Conservation (phyloP, 2,329 filamentous ascomycete species). For the Phialophora tarda region DNA sequence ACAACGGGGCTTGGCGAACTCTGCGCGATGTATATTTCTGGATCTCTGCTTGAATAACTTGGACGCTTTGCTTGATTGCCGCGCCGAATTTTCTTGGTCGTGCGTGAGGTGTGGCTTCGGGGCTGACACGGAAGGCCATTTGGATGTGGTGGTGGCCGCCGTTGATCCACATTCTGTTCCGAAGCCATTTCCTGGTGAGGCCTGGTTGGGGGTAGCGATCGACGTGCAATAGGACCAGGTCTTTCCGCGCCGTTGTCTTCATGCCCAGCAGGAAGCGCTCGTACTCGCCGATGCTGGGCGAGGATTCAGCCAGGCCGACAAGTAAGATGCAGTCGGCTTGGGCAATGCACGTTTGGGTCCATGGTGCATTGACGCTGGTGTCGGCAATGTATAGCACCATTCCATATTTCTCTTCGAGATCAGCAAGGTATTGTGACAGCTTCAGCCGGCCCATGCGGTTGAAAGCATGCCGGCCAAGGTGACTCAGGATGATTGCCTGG, state of each 20-base stretch:
- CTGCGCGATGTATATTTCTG: slow-evolving; percentile 97
- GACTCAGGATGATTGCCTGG: slow-evolving; percentile 90
- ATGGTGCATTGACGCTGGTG: slow-evolving; percentile 94
- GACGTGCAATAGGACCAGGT: slow-evolving; percentile 84
- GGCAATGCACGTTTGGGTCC: slow-evolving; percentile 97
- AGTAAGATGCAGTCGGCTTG: slow-evolving; percentile 96
- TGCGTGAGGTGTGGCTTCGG: slow-evolving; percentile 73
- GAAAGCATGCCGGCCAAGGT: slow-evolving; percentile 93
- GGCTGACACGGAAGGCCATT: slow-evolving; percentile 81
- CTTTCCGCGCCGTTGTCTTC: slow-evolving; percentile 94
- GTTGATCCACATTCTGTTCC: slow-evolving; percentile 96
- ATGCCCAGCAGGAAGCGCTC: slow-evolving; percentile 95
- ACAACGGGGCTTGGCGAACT: slow-evolving; percentile 84
- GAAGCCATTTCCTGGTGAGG: slow-evolving; percentile 84
- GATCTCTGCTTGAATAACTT: slow-evolving; percentile 94
- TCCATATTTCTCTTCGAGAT: slow-evolving; percentile 95
- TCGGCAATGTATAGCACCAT: slow-evolving; percentile 95
- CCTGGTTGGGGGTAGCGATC: slow-evolving; percentile 87
- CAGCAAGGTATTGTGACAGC: slow-evolving; percentile 91
- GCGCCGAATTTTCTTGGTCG: slow-evolving; percentile 79
- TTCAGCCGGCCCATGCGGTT: slow-evolving; percentile 97
- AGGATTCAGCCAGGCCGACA: slow-evolving; percentile 87
- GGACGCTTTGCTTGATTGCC: slow-evolving; percentile 87
- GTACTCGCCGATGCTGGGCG: slow-evolving; percentile 90
- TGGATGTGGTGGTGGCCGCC: slow-evolving; percentile 97